Percentiles rank a stretch among this genome's conserved stretches.
These are phyloP conservation scores for Aspergillus neoniger DNA, from an alignment of 2,329 filamentous ascomycete genomes.

Conservation along the genomic window DNA sequence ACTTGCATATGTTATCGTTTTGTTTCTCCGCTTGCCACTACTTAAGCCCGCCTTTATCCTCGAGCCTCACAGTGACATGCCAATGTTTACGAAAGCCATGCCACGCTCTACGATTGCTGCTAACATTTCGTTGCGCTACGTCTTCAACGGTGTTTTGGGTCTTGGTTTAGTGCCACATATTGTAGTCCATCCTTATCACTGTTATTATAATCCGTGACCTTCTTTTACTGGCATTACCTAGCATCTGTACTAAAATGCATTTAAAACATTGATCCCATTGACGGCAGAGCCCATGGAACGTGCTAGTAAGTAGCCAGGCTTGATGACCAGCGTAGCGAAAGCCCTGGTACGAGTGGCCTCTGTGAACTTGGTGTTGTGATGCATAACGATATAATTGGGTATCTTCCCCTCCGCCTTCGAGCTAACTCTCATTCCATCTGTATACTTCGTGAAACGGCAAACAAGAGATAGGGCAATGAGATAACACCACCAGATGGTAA, in stretches of 20 bases:
- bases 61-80: neutral
- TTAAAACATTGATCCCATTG: neutral
- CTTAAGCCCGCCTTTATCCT: neutral
- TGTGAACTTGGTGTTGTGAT: neutral
- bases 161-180: slow-evolving; percentile 3
- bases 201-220: neutral
- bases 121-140: slow-evolving; percentile 10
- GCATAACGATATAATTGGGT: slow-evolving; percentile 18
- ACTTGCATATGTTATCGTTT: neutral
- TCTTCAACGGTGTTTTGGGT: slow-evolving; percentile 20
- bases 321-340: neutral
- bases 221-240: slow-evolving; percentile 1
- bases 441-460: neutral
- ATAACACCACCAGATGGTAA: neutral
- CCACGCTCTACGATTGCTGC: slow-evolving; percentile 8
- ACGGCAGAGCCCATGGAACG: neutral
- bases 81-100: neutral
- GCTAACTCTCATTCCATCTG: neutral
- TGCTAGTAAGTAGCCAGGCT: neutral
- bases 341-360: neutral
- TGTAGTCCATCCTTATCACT: neutral
- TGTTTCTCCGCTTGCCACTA: slow-evolving; percentile 11
- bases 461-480: neutral
- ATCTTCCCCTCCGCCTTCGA: slow-evolving; percentile 16
- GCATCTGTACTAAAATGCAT: slow-evolving; percentile 14